Conservation (phyloP, 495 filamentous ascomycete species). For the Aspergillus bertholletiae region DNA sequence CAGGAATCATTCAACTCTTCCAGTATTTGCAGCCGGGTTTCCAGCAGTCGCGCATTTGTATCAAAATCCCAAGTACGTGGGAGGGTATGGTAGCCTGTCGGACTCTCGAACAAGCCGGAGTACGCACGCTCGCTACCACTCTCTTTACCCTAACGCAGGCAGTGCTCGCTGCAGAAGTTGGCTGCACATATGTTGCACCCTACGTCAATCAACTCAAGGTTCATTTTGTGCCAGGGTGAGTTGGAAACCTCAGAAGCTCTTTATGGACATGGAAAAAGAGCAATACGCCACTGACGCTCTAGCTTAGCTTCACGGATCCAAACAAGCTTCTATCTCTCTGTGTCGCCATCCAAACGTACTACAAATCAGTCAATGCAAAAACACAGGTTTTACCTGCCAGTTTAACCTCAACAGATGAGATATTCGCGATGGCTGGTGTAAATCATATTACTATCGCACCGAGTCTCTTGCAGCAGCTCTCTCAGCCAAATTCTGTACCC, state of each 20-base stretch:
- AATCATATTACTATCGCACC: constrained; percentile 57
- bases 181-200: constrained; percentile 58
- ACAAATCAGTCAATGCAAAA: constrained; percentile 30
- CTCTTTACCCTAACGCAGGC: constrained; percentile 59
- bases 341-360: constrained; percentile 51
- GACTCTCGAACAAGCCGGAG: constrained; percentile 47
- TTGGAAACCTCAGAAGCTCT: not conserved
- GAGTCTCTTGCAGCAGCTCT: constrained; percentile 43
- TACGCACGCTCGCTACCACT: constrained; percentile 58
- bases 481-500: constrained; percentile 26
- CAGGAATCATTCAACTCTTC: constrained; percentile 50
- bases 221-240: constrained; percentile 53
- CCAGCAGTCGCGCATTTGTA: constrained; percentile 48
- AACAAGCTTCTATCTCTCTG: constrained; percentile 45
- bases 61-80: constrained; percentile 64
- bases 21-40: constrained; percentile 45
- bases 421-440: constrained; percentile 54
- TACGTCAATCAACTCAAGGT: constrained; percentile 65
- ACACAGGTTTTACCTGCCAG: constrained; percentile 57
- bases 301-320: constrained; percentile 32
- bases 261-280: no score
- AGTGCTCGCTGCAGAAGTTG: constrained; percentile 50
- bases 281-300: not conserved
- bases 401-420: constrained; percentile 52
- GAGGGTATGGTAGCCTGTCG: constrained; percentile 61